phyloP scores from a whole-genome alignment of 2,329 filamentous ascomycete genomes.

The Clonostachys rhizophaga region DNA sequence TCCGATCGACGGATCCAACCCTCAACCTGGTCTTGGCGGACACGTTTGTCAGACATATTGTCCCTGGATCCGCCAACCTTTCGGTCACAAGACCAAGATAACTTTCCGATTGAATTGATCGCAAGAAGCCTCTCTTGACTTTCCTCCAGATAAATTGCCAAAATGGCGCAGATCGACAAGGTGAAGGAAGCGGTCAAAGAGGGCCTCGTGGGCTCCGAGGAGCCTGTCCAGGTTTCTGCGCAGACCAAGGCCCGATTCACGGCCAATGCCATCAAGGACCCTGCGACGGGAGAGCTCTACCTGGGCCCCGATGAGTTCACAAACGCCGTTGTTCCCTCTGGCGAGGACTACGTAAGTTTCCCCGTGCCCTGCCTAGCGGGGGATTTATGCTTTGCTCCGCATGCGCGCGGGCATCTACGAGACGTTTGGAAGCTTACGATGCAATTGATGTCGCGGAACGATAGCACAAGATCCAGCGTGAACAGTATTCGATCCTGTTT shows the following conservation, averaged over 20 bases:
- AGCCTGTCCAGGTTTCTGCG: conserved; percentile 58
- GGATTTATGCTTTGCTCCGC: too few relatives aligned
- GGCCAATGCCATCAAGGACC: conserved; percentile 70
- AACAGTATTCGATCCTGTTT: conserved; percentile 94
- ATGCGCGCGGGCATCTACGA: too few relatives aligned
- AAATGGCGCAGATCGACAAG: conserved; percentile 31
- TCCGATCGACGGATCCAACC: too few relatives aligned
- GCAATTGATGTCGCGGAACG: background rate
- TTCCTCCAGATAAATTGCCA: conserved; percentile 6
- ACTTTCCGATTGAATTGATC: too few relatives aligned
- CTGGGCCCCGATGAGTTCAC: conserved; percentile 88
- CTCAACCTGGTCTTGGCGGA: too few relatives aligned
- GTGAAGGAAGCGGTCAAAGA: conserved; percentile 75
- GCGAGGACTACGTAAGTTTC: conserved; percentile 88
- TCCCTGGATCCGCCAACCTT: too few relatives aligned
- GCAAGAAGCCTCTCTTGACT: too few relatives aligned
- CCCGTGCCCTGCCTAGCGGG: background rate
- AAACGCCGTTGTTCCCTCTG: conserved; percentile 77
- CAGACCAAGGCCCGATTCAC: conserved; percentile 75
- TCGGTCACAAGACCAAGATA: too few relatives aligned
- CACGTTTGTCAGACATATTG: too few relatives aligned
- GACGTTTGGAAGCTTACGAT: too few relatives aligned
- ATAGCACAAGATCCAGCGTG: conserved; percentile 95
- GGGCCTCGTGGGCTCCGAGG: conserved; percentile 62
- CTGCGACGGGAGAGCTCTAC: conserved; percentile 69